Conservation (phyloP, 306 rosid genomes). For the Cucumis cinereus region DNA sequence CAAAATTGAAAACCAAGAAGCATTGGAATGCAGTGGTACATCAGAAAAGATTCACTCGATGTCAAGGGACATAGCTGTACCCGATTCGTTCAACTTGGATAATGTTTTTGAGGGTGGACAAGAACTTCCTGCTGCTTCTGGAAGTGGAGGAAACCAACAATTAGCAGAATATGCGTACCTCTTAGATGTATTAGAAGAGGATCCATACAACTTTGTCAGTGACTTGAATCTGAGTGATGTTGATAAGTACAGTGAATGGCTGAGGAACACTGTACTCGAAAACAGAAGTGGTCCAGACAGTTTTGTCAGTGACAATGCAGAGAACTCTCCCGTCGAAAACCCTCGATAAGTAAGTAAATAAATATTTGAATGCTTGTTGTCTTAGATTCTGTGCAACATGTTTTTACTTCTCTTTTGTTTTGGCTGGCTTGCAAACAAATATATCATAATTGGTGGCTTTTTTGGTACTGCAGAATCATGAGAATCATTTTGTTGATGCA, state of each 20-base stretch:
- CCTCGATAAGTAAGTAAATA: background rate
- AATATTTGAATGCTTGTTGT: background rate
- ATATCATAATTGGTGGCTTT: background rate
- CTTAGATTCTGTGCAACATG: background rate
- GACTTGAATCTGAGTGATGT: constrained; percentile 1
- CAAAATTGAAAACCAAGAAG: background rate
- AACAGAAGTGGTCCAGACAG: background rate
- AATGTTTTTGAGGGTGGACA: background rate
- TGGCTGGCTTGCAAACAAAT: background rate
- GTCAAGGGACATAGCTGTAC: background rate
- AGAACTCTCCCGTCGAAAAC: background rate
- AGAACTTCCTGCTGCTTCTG: background rate
- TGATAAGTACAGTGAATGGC: constrained; percentile 5
- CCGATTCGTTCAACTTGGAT: background rate
- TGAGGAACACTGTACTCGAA: background rate
- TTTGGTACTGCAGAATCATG: background rate
- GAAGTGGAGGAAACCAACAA: background rate
- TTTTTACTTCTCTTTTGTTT: background rate
- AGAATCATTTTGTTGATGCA: background rate
- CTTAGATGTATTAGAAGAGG: background rate
- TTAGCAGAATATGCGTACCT: background rate
- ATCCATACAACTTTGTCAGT: background rate
- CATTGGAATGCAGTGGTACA: background rate
- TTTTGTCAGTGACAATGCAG: background rate
- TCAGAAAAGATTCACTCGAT: background rate